phyloP scores from a whole-genome alignment of 345 rosid species.

The Arabis hirsuta region DNA sequence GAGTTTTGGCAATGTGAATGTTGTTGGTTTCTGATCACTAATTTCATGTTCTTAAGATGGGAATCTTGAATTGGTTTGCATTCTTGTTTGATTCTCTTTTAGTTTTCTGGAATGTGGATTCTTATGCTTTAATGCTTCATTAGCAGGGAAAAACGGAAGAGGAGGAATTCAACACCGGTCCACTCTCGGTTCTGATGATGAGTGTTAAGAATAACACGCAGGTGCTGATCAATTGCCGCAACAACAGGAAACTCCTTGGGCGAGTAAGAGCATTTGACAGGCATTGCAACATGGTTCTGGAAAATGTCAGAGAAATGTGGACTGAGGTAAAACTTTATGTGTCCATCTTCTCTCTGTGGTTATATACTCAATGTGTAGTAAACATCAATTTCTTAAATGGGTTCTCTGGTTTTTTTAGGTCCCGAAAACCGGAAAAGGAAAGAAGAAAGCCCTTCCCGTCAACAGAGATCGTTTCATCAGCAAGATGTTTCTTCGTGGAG shows the following conservation, averaged over 20 bases:
- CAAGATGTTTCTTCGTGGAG: slow-evolving; percentile 98
- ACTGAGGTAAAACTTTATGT: slow-evolving; percentile 67
- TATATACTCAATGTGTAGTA: not conserved
- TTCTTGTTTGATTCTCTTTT: not conserved
- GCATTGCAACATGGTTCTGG: slow-evolving; percentile 99
- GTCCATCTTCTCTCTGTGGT: not conserved
- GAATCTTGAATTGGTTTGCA: not conserved
- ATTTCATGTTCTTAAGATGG: not conserved
- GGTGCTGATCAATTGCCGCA: slow-evolving; percentile 88
- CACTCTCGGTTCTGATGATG: slow-evolving; percentile 97
- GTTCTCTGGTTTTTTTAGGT: slow-evolving; percentile 49
- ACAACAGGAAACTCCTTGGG: slow-evolving; percentile 76
- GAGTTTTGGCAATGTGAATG: not conserved
- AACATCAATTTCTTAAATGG: slow-evolving; percentile 5
- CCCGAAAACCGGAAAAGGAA: slow-evolving; percentile 96
- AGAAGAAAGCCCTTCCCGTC: slow-evolving; percentile 93
- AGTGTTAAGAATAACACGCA: slow-evolving; percentile 96
- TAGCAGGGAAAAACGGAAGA: slow-evolving; percentile 76
- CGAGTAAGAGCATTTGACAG: slow-evolving; percentile 96
- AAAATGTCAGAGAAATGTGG: slow-evolving; percentile 99
- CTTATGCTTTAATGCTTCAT: not conserved
- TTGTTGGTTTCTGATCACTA: slow-evolving; percentile 1
- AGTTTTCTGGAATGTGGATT: not conserved
- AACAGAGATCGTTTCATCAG: slow-evolving; percentile 96
- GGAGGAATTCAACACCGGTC: slow-evolving; percentile 96